Base-by-base conservation (phyloP, 2,329 filamentous ascomycete species). In the Truncatella angustata region DNA sequence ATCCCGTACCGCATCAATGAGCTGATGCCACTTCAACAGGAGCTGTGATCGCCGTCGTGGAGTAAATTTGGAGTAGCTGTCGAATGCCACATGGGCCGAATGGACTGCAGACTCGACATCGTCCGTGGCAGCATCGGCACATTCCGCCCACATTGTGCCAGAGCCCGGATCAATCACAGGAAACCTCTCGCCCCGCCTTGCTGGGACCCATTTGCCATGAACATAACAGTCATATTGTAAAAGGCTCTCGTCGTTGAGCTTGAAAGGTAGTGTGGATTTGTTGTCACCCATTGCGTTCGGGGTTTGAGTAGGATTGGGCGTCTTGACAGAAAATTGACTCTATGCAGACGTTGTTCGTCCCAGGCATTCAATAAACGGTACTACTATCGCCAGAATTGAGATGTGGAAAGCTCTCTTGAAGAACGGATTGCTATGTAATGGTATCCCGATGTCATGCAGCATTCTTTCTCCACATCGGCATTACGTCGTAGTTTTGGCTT, bases 131-230 rank as follows among this genome's bases (percentile, higher is more conserved):
- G 72, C 77, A 58, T 78, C 72, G 0, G 80, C 73, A 56, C 76
- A 79, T 6, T 73, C 73, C 2, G 76, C 73, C 77, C 78, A 83
- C 3, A 69, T 57, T 42, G 69, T 68, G 56, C 75, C 75, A 5
- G 74, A 75, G 34, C 79, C 80, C 0, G 80, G 80, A 54, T 83
- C 78, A 14, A 79, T 58, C 9, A 82, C 73, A 54, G 78, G 70
- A 54, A 82, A 83, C 0, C 75, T 73, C 30, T 71, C 68, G 45
- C 73, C 73, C 26, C 71, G 74, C 39, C 70, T 71, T 14, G 79
- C 70, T 11, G 67, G 51, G 1, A 76, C 67, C 70, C 75, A 77
- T 58, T 74, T 56, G 48, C 77, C 74, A 51, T 80, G 69, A 50
- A 82, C 67, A 49, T 76, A 75, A 45, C 75, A 80, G 54, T 80